phyloP scores from a whole-genome alignment of 805 yeast genomes.

The Candida railenensis region DNA sequence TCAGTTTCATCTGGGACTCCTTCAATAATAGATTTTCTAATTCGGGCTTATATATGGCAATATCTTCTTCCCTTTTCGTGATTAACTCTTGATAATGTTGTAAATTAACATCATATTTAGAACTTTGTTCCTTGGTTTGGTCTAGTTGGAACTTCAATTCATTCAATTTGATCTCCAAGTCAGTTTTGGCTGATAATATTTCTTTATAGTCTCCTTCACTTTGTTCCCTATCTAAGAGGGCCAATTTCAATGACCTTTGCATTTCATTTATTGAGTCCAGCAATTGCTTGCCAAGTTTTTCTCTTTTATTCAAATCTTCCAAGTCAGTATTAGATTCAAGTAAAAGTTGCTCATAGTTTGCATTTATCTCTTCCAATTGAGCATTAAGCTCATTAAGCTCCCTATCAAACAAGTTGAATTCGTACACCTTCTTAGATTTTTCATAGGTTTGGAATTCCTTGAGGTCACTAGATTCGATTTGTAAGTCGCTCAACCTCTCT shows the following conservation, averaged over 20 bases:
- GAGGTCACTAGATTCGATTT: slow-evolving; percentile 75
- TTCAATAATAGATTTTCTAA: slow-evolving; percentile 34
- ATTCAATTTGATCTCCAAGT: slow-evolving; percentile 41
- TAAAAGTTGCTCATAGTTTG: slow-evolving; percentile 50
- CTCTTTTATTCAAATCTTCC: slow-evolving; percentile 60
- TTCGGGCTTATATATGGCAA: slow-evolving; percentile 39
- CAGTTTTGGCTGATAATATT: slow-evolving; percentile 45
- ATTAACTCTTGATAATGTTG: slow-evolving; percentile 27
- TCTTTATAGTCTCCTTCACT: slow-evolving; percentile 50
- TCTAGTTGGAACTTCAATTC: slow-evolving; percentile 32
- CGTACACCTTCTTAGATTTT: slow-evolving; percentile 64
- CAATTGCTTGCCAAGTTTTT: slow-evolving; percentile 45
- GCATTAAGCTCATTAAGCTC: slow-evolving; percentile 65
- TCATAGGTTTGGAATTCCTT: slow-evolving; percentile 68
- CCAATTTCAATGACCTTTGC: slow-evolving; percentile 49
- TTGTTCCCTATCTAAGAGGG: slow-evolving; percentile 57
- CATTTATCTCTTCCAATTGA: slow-evolving; percentile 60
- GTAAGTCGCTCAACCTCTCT: slow-evolving; percentile 72
- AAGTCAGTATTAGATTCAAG: slow-evolving; percentile 55
- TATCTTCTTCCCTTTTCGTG: slow-evolving; percentile 31
- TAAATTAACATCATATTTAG: slow-evolving; percentile 26
- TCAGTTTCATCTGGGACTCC: slow-evolving; percentile 41
- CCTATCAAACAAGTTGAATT: slow-evolving; percentile 73
- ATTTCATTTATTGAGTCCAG: slow-evolving; percentile 46
- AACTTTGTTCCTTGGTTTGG: slow-evolving; percentile 8